phyloP scores from a whole-genome alignment of 371 early-diverging fungal species.

The Caulochytrium protostelioides region DNA sequence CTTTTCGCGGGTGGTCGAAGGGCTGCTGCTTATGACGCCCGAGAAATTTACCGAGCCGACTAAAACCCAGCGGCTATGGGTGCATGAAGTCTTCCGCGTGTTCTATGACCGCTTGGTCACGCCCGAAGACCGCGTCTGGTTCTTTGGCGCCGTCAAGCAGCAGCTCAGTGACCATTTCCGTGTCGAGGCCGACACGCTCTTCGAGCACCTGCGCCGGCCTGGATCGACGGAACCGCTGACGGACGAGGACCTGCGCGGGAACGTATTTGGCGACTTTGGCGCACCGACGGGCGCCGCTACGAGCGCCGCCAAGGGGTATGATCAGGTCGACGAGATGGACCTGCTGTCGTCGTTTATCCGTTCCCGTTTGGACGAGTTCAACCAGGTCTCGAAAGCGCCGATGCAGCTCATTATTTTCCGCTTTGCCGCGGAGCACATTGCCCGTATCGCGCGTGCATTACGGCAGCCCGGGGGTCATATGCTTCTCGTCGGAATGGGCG shows the following conservation, averaged over 20 bases:
- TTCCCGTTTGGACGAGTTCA: slow-evolving; percentile 25
- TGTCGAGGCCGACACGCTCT: slow-evolving; percentile 17
- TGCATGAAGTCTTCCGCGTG: slow-evolving; percentile 29
- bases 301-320: slow-evolving; percentile 21
- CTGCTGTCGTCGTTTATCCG: slow-evolving; percentile 23
- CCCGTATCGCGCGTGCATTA: slow-evolving; percentile 24
- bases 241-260: slow-evolving; percentile 29
- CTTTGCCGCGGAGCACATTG: slow-evolving; percentile 32
- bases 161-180: slow-evolving; percentile 17
- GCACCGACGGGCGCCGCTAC: slow-evolving; percentile 16
- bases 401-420: slow-evolving; percentile 34
- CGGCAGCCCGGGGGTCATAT: slow-evolving; percentile 30
- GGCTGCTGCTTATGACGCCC: slow-evolving; percentile 18
- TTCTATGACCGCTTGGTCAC: slow-evolving; percentile 31
- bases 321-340: slow-evolving; percentile 22
- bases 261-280: slow-evolving; percentile 33
- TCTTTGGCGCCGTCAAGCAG: slow-evolving; percentile 21
- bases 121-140: slow-evolving; percentile 22
- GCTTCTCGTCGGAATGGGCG: slow-evolving; percentile 33
- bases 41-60: slow-evolving; percentile 18
- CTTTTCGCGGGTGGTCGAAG: slow-evolving; percentile 28
- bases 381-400: slow-evolving; percentile 29
- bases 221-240: too few relatives aligned
- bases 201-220: slow-evolving; percentile 21
- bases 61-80: slow-evolving; percentile 26